Evolutionary conservation across 495 filamentous ascomycete genomes (phyloP), one percentile per base, ranked within the genome.

Genomic region (Neurospora sp.): DNA sequence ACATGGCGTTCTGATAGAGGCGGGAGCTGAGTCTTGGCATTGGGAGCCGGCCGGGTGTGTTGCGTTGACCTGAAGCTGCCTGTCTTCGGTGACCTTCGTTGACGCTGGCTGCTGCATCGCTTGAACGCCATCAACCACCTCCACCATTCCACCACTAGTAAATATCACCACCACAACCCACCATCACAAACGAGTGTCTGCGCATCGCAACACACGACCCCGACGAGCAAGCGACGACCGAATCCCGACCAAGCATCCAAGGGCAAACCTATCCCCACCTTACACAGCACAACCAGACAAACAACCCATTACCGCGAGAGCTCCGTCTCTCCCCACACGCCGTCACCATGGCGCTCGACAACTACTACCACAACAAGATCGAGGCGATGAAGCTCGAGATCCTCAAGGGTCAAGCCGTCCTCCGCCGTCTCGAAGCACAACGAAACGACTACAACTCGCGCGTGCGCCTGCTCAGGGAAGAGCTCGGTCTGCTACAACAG

Each of bases 361-460:
- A 91, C 83, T 99, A 97, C 84, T 99, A 95, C 82, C 92, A 94
- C 86, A 98, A 98, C 84, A 99, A 99, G 88, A 97, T 99, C 83
- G 96, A 99, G 92, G 90, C 91, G 81, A 96, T 98, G 91, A 97
- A 98, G 89, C 93, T 98, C 80, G 95, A 98, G 88, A 99, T 99
- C 76, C 93, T 99, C 78, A 94, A 97, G 82, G 95, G 96, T 45
- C 96, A 98, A 85, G 95, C 96, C 69, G 93, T 97, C 70, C 86
- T 99, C 71, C 90, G 96, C 76, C 88, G 96, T 82, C 87, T 99
- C 79, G 96, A 99, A 88, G 96, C 96, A 70, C 96, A 99, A 81
- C 92, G 96, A 73, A 99, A 99, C 82, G 96, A 99, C 82, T 98
- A 98, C 88, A 99, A 99, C 85, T 98, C 96, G 70, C 89, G 96